Conservation (phyloP, 768 basidiomycete species). For the Leucocoprinus sp. region DNA sequence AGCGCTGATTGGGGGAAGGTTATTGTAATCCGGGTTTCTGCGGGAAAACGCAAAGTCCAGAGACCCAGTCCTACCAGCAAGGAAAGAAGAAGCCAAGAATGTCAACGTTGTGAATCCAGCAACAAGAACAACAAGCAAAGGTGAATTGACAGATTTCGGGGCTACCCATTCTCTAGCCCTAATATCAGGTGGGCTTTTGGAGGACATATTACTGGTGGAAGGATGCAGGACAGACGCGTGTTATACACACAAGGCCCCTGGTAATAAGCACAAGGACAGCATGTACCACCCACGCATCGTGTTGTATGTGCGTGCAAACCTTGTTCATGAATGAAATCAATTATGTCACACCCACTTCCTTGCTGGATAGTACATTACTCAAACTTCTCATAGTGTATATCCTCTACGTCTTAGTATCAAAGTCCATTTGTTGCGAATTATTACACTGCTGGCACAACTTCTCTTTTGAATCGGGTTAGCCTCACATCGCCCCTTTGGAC, state of each 20-base stretch:
- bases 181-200: constrained; percentile 6
- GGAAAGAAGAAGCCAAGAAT: constrained; percentile 6
- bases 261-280: constrained; percentile 4
- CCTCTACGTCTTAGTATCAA: too few relatives aligned
- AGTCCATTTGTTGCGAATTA: too few relatives aligned
- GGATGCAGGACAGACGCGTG: neutral
- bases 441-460: too few relatives aligned
- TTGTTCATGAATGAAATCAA: neutral
- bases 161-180: neutral
- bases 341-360: neutral
- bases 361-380: too few relatives aligned
- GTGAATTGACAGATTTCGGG: neutral
- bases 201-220: neutral
- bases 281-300: neutral
- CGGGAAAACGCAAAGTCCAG: neutral
- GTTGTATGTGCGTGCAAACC: constrained; percentile 5
- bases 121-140: constrained; percentile 6
- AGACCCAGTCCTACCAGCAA: constrained; percentile 3
- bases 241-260: neutral
- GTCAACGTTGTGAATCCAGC: constrained; percentile 11
- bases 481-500: too few relatives aligned
- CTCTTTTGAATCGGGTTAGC: too few relatives aligned
- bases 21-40: neutral
- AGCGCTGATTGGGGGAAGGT: neutral
- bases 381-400: too few relatives aligned